phyloP scores from a whole-genome alignment of 352 stramenopile genomes.

The Thalassiosira mediterranea region DNA sequence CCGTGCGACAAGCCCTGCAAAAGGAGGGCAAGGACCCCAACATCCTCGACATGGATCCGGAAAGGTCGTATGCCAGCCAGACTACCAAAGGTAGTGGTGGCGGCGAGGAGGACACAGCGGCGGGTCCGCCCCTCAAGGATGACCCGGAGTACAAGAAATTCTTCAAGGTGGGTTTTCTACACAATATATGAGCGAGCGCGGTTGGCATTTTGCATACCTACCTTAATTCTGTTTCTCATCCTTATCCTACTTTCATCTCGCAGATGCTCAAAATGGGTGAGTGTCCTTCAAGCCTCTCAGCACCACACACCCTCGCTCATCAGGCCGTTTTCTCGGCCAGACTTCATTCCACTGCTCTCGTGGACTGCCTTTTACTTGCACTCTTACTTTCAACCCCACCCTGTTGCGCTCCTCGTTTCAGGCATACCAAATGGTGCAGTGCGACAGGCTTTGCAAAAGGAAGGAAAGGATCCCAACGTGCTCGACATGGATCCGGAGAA shows the following conservation, averaged over 20 bases:
- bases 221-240: too few relatives aligned
- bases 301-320: too few relatives aligned
- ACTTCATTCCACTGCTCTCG: too few relatives aligned
- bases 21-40: constrained; percentile 85
- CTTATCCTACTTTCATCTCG: too few relatives aligned
- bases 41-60: constrained; percentile 61
- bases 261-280: too few relatives aligned
- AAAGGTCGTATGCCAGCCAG: constrained; percentile 49
- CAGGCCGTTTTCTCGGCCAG: too few relatives aligned
- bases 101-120: background rate
- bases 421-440: constrained; percentile 89
- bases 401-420: constrained; percentile 85
- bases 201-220: too few relatives aligned
- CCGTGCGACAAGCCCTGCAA: constrained; percentile 89
- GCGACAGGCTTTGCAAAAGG: constrained; percentile 89
- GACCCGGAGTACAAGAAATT: constrained; percentile 64
- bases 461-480: constrained; percentile 78
- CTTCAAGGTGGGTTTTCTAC: constrained; percentile 65
- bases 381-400: too few relatives aligned
- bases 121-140: constrained; percentile 53
- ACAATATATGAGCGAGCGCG: too few relatives aligned
- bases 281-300: too few relatives aligned
- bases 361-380: too few relatives aligned
- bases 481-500: constrained; percentile 64
- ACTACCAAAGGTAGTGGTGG: constrained; percentile 8